Evolutionary conservation across 2,329 filamentous ascomycete species (phyloP).

Genomic region (Orbilia ellipsospora): DNA sequence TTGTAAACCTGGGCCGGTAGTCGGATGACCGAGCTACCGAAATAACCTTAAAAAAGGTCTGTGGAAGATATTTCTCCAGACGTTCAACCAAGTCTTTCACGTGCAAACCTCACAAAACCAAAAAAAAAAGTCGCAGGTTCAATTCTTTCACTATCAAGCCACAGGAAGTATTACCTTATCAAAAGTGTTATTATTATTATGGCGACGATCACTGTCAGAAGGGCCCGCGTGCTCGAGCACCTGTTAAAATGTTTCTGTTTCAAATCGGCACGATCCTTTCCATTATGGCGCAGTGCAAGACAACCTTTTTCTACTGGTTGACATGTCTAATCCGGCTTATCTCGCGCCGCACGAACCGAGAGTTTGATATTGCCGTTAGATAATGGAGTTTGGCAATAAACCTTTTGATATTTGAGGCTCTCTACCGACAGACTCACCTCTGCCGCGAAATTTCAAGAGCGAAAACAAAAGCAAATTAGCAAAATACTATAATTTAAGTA

Average conservation of each 20-base stretch:
- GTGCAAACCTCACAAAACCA: background rate
- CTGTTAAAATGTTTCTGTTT: slow-evolving; percentile 13
- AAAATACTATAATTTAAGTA: background rate
- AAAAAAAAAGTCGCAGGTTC: background rate
- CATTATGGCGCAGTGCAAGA: slow-evolving; percentile 7
- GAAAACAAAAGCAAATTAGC: background rate
- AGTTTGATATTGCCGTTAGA: slow-evolving; percentile 18
- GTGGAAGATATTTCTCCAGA: too few species aligned
- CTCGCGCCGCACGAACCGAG: background rate
- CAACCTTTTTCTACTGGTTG: background rate
- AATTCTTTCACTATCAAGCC: background rate
- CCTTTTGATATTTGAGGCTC: slow-evolving; percentile 1
- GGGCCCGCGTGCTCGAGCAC: slow-evolving; percentile 13
- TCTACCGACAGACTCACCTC: background rate
- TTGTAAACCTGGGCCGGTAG: background rate
- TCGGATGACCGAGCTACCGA: too few species aligned
- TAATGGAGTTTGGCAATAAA: slow-evolving; percentile 18
- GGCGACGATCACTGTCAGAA: slow-evolving; percentile 9
- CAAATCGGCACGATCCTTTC: slow-evolving; percentile 19
- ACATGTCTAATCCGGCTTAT: slow-evolving; percentile 19
- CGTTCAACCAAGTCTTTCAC: background rate
- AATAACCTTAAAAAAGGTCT: too few species aligned
- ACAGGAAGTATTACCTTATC: background rate
- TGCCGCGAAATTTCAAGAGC: too few species aligned
- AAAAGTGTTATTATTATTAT: background rate